Evolutionary conservation across 2,329 filamentous ascomycete genomes (phyloP), one percentile per base, ranked within the genome.

Genomic region (Chaetoscypha palmicola): DNA sequence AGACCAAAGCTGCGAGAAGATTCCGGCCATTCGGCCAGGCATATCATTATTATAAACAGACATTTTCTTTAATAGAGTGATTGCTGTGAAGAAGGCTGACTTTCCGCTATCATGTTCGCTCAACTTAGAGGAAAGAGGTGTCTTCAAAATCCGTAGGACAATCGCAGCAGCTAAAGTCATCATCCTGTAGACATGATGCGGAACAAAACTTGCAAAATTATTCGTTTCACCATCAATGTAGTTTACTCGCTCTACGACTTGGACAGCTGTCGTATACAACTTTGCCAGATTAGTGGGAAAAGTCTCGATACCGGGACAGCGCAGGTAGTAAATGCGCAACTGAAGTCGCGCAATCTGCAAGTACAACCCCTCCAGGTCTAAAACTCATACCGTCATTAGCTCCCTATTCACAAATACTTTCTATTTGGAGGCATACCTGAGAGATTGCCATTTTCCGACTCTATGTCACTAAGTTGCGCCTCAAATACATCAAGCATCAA

Each of bases 401-500:
- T n/a, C n/a, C n/a, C n/a, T n/a, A n/a, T n/a, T n/a, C n/a, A n/a
- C n/a, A n/a, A n/a, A n/a, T n/a, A n/a, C n/a, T n/a, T n/a, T n/a
- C n/a, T n/a, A n/a, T 12, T 26, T 16, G 22, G 2, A 12, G n/a
- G 11, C n/a, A 22, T 39, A 43, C 45, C 45, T 44, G 45, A 28
- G 3, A 47, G 21, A 1, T 37, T 33, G 5, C 26, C 14, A 22
- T 23, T 34, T 21, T 47, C 41, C n/a, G 20, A 11, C 4, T 43
- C 41, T 24, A 44, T 22, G 5, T 47, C 45, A 26, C 39, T 43
- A 4, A 47, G 31, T 23, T 47, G 45, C n/a, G 45, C 37, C 21
- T 47, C 45, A n/a, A 47, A 47, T 12, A 47, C 41, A 10, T 47
- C 33, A 2, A 47, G 8, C 45, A 47, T 44, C 45, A 47, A 44